phyloP scores from a whole-genome alignment of 192 early-diverging fungal species.

The Chytriomyces sp. region DNA sequence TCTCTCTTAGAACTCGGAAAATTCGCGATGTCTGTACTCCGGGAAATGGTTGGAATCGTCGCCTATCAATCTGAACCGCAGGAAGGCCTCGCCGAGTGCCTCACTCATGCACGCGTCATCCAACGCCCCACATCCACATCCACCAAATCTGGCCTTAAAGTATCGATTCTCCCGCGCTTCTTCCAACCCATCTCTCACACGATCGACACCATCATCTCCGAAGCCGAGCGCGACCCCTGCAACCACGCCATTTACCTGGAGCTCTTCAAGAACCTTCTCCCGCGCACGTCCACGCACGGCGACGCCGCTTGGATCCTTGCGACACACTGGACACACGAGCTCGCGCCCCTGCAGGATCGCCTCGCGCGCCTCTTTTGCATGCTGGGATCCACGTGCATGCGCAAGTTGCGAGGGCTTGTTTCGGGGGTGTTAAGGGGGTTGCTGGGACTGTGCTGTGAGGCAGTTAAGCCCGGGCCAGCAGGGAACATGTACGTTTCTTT shows the following conservation, averaged over 20 bases:
- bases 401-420: neutral
- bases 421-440: neutral
- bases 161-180: neutral
- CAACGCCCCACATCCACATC: neutral
- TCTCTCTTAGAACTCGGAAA: neutral
- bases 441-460: neutral
- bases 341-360: neutral
- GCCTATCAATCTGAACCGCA: neutral
- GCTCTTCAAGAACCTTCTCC: neutral
- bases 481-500: too few relatives aligned
- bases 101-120: neutral
- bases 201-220: neutral
- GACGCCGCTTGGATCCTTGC: neutral
- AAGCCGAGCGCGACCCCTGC: neutral
- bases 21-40: neutral
- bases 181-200: neutral
- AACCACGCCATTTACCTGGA: neutral
- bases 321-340: neutral
- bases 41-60: neutral
- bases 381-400: neutral
- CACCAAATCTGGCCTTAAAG: neutral
- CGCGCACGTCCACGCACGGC: neutral
- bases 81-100: neutral
- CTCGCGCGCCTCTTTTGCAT: neutral
- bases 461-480: neutral